phyloP scores from a whole-genome alignment of 306 rosid species.

The Cucumis hystrix region DNA sequence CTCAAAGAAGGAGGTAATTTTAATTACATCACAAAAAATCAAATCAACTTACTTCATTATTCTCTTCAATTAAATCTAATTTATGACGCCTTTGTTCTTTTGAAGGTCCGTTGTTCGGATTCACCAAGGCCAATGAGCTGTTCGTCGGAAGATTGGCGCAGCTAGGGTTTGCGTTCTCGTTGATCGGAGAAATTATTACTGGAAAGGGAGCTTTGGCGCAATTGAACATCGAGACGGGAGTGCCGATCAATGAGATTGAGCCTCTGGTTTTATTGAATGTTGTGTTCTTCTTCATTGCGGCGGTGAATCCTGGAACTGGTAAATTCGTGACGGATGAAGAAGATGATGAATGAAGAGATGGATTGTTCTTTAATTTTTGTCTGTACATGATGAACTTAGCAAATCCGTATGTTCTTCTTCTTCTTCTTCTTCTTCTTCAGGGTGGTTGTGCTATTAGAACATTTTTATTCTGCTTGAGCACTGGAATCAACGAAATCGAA shows the following conservation, averaged over 20 bases:
- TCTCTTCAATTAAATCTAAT: not conserved
- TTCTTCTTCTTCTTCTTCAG: not conserved
- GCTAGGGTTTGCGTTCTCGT: constrained; percentile 78
- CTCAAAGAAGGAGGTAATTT: constrained; percentile 65
- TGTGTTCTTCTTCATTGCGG: constrained; percentile 86
- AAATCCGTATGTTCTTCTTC: not conserved
- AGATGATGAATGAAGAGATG: constrained; percentile 22
- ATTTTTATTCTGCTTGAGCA: not conserved
- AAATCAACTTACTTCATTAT: not conserved
- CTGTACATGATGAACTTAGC: not conserved
- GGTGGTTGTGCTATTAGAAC: not conserved
- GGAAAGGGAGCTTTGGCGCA: constrained; percentile 98
- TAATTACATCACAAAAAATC: not conserved
- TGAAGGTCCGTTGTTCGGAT: constrained; percentile 88
- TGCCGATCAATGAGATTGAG: constrained; percentile 81
- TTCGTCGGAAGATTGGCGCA: constrained; percentile 99
- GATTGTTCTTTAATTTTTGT: not conserved
- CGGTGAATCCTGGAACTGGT: constrained; percentile 93
- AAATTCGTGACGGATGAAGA: constrained; percentile 67
- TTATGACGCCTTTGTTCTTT: not conserved
- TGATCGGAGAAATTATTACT: constrained; percentile 86
- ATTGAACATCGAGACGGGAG: constrained; percentile 87
- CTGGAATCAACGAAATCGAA: not conserved
- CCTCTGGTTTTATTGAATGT: constrained; percentile 81
- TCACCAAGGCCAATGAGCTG: constrained; percentile 81